Evolutionary conservation across 495 filamentous ascomycete genomes (phyloP), one percentile per base, ranked within the genome.

Genomic region (Penicillium manginii): DNA sequence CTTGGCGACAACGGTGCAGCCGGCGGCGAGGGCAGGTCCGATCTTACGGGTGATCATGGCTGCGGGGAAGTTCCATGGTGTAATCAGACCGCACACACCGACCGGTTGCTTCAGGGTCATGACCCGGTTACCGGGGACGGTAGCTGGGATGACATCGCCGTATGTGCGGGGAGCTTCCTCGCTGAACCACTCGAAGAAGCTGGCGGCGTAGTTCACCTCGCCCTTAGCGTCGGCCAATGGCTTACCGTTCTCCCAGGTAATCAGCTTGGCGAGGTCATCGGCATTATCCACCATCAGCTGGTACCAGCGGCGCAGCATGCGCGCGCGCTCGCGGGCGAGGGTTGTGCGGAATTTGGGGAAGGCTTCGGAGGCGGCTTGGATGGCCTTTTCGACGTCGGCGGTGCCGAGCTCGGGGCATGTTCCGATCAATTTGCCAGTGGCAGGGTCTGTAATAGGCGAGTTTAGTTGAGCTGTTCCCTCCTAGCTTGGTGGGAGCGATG

Each of bases 41-140:
- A 93, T 85, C 74, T 97, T 96, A 23, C 92, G 78, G 3, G 92
- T 93, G 62, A 96, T 88, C 92, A 96, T 97, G 7, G 92, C 92
- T 8, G 89, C 88, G 2, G 92, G 92, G 74, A 96, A 97, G 76
- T 96, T 97, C 92, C 92, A 96, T 22, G 94, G 94, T 19, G 94
- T 97, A 69, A 98, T 97, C 32, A 98, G 78, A 12, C 92, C 93
- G 65, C 91, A 96, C 12, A 98, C 93, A 60, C 94, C 94, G 46
- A 98, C 85, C 6, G 94, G 93, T 73, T 97, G 86, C 72, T 90
- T 91, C 21, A 90, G 69, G 1, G 90, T 93, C 29, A 90, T 81
- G 2, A 93, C 80, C n/a, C 91, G 81, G 76, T 92, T 93, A 0
- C 84, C 86, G 0, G 86, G 73, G 6, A 88, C 73, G 9, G 84